Evolutionary conservation across 1,284 basidiomycete genomes (phyloP), one percentile per base, ranked within the genome.

Genomic region (Schizophyllum amplum): DNA sequence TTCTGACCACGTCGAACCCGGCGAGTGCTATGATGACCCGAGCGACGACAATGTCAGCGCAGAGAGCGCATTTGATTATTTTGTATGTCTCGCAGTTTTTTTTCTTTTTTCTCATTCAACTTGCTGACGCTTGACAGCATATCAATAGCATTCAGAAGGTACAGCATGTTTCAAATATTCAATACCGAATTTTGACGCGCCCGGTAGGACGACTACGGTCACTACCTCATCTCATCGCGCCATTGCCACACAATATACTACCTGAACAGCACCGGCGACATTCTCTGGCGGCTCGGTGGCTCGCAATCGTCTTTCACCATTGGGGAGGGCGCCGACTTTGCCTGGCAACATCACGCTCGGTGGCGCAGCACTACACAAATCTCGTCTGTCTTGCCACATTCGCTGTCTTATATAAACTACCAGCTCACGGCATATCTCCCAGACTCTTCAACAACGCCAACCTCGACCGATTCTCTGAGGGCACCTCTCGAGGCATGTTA

Each of bases 151-250:
- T 46, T 11, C 42, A 46, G 42, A 46, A 46, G 59, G 58, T 59
- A 20, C 17, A 42, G 7, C 47, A 57, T 17, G n/a, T n/a, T n/a
- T n/a, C n/a, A n/a, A n/a, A n/a, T n/a, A n/a, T n/a, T n/a, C n/a
- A n/a, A n/a, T n/a, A n/a, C n/a, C n/a, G n/a, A n/a, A n/a, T n/a
- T n/a, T n/a, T n/a, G n/a, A n/a, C n/a, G n/a, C 1, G 57, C 58
- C 42, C 52, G 54, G 15, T 58, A 60, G n/a, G 42, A 46, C 42
- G 42, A 46, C n/a, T 46, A 46, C n/a, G 42, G 42, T n/a, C 42
- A 46, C 42, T 46, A 46, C n/a, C n/a, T 46, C 11, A 46, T 46
- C n/a, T 46, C 42, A 46, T 11, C 42, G 11, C 42, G 42, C n/a
- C 42, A 46, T 46, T 11, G 11, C 42, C 42, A 46, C n/a, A 46